Percentiles rank a stretch among this genome's conserved stretches.
phyloP scores from a whole-genome alignment of 805 yeast genomes.

The Kuraishia molischiana region DNA sequence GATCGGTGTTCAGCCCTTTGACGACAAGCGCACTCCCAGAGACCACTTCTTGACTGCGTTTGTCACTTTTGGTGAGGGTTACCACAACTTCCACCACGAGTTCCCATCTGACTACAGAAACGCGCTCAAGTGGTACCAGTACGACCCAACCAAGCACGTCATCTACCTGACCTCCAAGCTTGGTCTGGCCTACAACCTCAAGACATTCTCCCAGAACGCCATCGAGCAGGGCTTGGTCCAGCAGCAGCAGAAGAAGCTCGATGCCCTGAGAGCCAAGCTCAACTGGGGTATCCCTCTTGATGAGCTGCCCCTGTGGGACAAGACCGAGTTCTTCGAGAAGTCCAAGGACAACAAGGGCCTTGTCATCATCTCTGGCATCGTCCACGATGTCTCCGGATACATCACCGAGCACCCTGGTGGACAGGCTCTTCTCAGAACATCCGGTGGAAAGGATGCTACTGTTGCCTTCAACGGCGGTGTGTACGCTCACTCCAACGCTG shows the following conservation, averaged over 20 bases:
- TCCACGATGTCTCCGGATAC: slow-evolving; percentile 89
- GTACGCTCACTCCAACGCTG: slow-evolving; percentile 88
- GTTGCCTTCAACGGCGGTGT: slow-evolving; percentile 94
- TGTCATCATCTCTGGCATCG: slow-evolving; percentile 82
- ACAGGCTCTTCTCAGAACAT: slow-evolving; percentile 60
- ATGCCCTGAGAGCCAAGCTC: slow-evolving; percentile 63
- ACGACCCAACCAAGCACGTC: slow-evolving; percentile 83
- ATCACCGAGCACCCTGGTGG: slow-evolving; percentile 95
- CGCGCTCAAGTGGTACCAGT: slow-evolving; percentile 60
- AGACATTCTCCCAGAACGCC: slow-evolving; percentile 46
- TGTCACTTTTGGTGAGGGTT: slow-evolving; percentile 82
- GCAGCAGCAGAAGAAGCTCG: slow-evolving; percentile 76
- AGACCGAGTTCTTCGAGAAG: slow-evolving; percentile 29
- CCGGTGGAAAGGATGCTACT: slow-evolving; percentile 90
- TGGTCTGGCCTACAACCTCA: slow-evolving; percentile 51
- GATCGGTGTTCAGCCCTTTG: slow-evolving; percentile 65
- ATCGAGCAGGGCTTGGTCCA: slow-evolving; percentile 65
- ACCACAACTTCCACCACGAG: slow-evolving; percentile 91
- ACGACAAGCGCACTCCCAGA: slow-evolving; percentile 63
- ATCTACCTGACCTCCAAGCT: slow-evolving; percentile 40
- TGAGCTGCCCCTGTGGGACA: slow-evolving; percentile 57
- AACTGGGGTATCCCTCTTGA: slow-evolving; percentile 96
- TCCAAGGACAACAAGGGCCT: slow-evolving; percentile 31
- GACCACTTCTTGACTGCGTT: slow-evolving; percentile 55
- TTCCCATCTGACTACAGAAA: slow-evolving; percentile 86